A percentile compares a stretch with the other conserved stretches of the same genome.
These are phyloP conservation scores for Neofusicoccum laricinum DNA, from an alignment of 2,329 filamentous ascomycete species.

Conservation along the genomic window DNA sequence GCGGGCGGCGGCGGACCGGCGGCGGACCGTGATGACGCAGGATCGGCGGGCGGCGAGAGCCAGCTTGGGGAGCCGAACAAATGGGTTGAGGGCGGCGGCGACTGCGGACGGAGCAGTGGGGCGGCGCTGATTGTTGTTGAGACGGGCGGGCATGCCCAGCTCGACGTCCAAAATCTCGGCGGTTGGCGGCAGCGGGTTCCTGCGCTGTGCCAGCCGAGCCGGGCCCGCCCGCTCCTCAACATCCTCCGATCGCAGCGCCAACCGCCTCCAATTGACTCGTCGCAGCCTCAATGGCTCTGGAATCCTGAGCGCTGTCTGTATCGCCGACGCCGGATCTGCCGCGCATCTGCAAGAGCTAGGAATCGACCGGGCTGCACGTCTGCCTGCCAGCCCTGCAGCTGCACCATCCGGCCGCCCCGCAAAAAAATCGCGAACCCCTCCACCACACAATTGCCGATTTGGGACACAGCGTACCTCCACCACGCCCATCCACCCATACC, in stretches of 20 bases:
- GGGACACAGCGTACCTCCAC: background rate
- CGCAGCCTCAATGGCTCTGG: background rate
- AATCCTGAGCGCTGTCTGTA: background rate
- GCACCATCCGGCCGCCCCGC: background rate
- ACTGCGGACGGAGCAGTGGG: background rate
- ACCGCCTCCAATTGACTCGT: background rate
- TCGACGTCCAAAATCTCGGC: no score
- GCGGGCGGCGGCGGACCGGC: background rate
- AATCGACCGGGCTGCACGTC: background rate
- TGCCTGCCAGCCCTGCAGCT: constrained; percentile 3
- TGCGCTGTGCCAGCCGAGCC: constrained; percentile 1
- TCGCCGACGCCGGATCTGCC: background rate
- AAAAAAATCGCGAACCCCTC: background rate
- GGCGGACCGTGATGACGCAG: background rate
- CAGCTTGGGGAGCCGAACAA: background rate
- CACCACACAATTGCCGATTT: background rate
- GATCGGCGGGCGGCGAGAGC: background rate
- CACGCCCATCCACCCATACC: no score
- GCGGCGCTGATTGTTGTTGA: background rate
- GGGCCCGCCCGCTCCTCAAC: background rate
- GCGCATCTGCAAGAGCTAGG: background rate
- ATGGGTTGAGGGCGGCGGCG: background rate
- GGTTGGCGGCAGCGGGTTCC: background rate
- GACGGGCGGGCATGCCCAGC: background rate
- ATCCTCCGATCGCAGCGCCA: background rate